phyloP scores from a whole-genome alignment of 106 monocot species.

The Triglochin maritima region DNA sequence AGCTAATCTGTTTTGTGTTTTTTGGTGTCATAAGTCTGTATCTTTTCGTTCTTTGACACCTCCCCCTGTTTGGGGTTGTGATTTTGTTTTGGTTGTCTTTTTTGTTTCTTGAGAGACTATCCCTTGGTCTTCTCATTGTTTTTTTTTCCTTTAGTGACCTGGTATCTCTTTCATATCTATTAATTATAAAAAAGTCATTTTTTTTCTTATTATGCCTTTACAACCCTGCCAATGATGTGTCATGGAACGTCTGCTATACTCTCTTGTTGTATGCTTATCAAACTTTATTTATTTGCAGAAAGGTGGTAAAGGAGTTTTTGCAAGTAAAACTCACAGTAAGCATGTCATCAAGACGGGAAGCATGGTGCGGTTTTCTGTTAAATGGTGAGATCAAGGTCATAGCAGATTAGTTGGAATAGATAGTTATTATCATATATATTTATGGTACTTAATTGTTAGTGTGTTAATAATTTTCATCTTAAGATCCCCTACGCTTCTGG shows the following conservation, averaged over 20 bases:
- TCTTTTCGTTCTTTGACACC: too few relatives aligned
- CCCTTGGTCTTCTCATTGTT: not conserved
- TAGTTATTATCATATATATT: not conserved
- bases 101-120: too few relatives aligned
- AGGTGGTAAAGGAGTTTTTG: slow-evolving; percentile 26
- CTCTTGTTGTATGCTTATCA: not conserved
- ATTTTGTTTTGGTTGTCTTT: too few relatives aligned
- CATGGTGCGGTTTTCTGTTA: slow-evolving; percentile 43
- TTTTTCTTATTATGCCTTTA: not conserved
- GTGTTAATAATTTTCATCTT: not conserved
- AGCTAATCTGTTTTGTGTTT: too few relatives aligned
- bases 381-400: slow-evolving; percentile 50
- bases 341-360: slow-evolving; percentile 54
- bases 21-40: too few relatives aligned
- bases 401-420: too few relatives aligned
- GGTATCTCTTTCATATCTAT: not conserved
- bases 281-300: slow-evolving; percentile 16
- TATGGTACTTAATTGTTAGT: not conserved
- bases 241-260: too few relatives aligned
- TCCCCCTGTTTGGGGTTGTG: too few relatives aligned
- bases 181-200: not conserved
- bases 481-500: not conserved
- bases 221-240: too few relatives aligned
- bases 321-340: slow-evolving; percentile 32
- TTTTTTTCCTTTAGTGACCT: not conserved